Evolutionary conservation across 495 filamentous ascomycete genomes (phyloP).

Genomic region (Poronia punctata): DNA sequence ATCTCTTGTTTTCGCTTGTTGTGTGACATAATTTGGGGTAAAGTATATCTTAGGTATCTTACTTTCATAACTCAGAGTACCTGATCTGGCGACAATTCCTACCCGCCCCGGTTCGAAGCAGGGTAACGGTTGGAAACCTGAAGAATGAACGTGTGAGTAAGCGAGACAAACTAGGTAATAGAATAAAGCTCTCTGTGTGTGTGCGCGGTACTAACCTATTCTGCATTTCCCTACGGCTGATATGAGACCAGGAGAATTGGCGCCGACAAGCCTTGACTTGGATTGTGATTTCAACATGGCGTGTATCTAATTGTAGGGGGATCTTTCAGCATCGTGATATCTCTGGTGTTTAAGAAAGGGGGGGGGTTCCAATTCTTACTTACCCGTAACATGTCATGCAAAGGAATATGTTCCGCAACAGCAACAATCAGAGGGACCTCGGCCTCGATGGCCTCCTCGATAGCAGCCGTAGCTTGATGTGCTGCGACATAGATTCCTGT

Average conservation of each 20-base stretch:
- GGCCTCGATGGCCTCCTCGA: constrained; percentile 83
- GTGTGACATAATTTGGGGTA: too few species aligned
- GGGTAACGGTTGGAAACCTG: constrained; percentile 71
- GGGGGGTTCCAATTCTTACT: constrained; percentile 14
- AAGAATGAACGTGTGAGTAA: too few species aligned
- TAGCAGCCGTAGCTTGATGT: constrained; percentile 65
- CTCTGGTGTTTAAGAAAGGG: neutral
- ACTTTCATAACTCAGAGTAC: constrained; percentile 76
- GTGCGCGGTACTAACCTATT: constrained; percentile 49
- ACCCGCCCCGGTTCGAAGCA: constrained; percentile 69
- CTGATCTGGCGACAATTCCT: constrained; percentile 81
- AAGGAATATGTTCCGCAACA: constrained; percentile 84
- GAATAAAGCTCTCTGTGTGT: too few species aligned
- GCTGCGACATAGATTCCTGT: constrained; percentile 85
- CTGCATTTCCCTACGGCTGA: constrained; percentile 73
- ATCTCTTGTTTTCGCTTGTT: too few species aligned
- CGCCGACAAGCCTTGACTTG: constrained; percentile 71
- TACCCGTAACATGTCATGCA: constrained; percentile 79
- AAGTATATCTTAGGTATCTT: constrained; percentile 1
- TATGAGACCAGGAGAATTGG: constrained; percentile 85
- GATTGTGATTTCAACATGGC: constrained; percentile 75
- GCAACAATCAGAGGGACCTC: constrained; percentile 83
- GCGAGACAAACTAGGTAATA: too few species aligned
- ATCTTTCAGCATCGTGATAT: neutral
- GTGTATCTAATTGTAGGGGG: constrained; percentile 46